Evolutionary conservation across 495 filamentous ascomycete species (phyloP).

Genomic region (Podospora conica): DNA sequence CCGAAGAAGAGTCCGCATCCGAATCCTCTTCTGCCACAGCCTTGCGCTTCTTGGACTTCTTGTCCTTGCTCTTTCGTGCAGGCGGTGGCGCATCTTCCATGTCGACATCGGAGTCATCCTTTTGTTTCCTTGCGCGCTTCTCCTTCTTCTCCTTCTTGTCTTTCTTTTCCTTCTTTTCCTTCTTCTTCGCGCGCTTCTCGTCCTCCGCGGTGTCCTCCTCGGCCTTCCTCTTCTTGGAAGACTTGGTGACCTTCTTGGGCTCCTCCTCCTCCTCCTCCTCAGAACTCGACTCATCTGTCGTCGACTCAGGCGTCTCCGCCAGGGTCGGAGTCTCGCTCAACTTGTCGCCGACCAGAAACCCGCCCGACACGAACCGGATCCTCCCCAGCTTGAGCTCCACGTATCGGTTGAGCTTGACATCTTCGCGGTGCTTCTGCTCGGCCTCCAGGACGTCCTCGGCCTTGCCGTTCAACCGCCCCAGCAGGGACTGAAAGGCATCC

Average conservation of each 20-base stretch:
- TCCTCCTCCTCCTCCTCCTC: not conserved
- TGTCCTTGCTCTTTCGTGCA: constrained; percentile 32
- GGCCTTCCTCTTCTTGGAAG: constrained; percentile 22
- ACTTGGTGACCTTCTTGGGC: not conserved
- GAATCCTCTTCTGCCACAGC: constrained; percentile 30
- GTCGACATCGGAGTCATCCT: constrained; percentile 23
- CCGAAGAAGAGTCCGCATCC: constrained; percentile 10
- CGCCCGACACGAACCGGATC: constrained; percentile 76
- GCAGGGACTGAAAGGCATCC: constrained; percentile 71
- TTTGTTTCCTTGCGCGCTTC: constrained; percentile 32
- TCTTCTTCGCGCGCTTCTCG: constrained; percentile 28
- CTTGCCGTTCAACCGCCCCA: constrained; percentile 88
- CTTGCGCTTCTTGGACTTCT: constrained; percentile 34
- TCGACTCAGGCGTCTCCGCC: constrained; percentile 15
- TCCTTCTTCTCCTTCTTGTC: constrained; percentile 36
- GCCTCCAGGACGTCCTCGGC: constrained; percentile 58
- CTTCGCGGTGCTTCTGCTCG: constrained; percentile 56
- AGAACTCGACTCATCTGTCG: not conserved
- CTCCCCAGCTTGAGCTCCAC: constrained; percentile 62
- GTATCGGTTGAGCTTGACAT: constrained; percentile 60
- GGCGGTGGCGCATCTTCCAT: constrained; percentile 1
- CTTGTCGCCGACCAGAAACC: constrained; percentile 63
- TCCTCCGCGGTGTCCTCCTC: constrained; percentile 19
- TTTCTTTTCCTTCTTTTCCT: constrained; percentile 41
- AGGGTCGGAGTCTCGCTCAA: constrained; percentile 2